Evolutionary conservation across 75 land plant genomes (phyloP), one percentile per base, ranked within the genome.

Genomic region (Pseudotsuga menziesii): DNA sequence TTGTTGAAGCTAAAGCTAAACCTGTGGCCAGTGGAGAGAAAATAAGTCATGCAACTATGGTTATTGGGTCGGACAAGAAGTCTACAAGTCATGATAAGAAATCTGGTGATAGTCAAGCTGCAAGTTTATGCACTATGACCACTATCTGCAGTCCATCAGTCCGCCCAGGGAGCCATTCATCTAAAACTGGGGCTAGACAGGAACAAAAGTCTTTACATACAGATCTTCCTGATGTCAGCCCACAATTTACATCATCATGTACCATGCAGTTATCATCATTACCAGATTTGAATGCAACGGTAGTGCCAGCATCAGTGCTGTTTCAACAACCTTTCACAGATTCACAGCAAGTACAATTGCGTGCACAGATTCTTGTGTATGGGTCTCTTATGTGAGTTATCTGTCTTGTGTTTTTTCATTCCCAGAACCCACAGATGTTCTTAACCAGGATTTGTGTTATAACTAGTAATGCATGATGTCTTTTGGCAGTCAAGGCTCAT

Each of bases 351-450:
- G 88, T 92, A 27, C 97, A 94, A 80, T 83, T 94, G 61, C 92
- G 97, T 77, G 97, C 97, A 4, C 97, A 94, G 64, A 94, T 94
- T 19, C 87, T 94, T 86, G 97, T 94, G 72, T 94, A 94, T 84
- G 97, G 97, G 73, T 86, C 97, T 71, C 72, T 94, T n/a, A 94
- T 94, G 97, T 94, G 62, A 89, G 97, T 78, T 76, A 74, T 77
- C 22, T 23, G 19, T 41, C 13, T 25, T 25, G 80, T 22, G 39
- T 29, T 59, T 75, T 11, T 48, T 52, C 54, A 13, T 25, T 32
- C 27, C 19, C 11, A 57, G 48, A 41, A 35, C 69, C 15, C 23
- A 17, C 16, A 63, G 13, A 16, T 27, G 66, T 62, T 32, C 25
- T 69, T 41, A 13, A 69, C 8, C 13, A 1, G 48, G 54, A 20